A percentile compares a stretch with the other conserved stretches of the same genome.
Conservation (phyloP, 2,329 filamentous ascomycete species). For the Tolypocladium tropicale region DNA sequence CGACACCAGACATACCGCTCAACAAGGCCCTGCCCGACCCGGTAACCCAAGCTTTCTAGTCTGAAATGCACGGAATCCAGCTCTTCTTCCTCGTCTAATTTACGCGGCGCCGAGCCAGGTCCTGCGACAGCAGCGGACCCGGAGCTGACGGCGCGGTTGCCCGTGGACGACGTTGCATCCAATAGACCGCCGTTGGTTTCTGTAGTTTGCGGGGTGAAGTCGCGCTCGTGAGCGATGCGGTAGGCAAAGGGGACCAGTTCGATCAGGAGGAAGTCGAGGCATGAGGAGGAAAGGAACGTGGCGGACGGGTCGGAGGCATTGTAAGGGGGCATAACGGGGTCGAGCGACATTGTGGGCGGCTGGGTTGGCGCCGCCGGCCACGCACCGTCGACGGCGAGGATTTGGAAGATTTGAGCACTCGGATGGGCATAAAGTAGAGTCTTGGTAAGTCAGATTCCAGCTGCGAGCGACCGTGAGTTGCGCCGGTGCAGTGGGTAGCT, state of each 20-base stretch:
- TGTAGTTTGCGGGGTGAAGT: slow-evolving; percentile 23
- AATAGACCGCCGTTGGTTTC: neutral
- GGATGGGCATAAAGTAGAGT: neutral
- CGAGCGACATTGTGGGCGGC: slow-evolving; percentile 54
- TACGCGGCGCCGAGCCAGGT: slow-evolving; percentile 11
- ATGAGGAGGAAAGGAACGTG: slow-evolving; percentile 70
- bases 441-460: neutral
- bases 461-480: neutral
- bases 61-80: slow-evolving; percentile 77
- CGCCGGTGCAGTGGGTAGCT: neutral
- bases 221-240: slow-evolving; percentile 67
- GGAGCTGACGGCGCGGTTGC: slow-evolving; percentile 11
- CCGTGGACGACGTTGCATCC: neutral
- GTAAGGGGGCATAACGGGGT: slow-evolving; percentile 56
- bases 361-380: neutral
- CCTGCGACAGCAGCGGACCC: slow-evolving; percentile 9
- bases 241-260: slow-evolving; percentile 93
- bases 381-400: neutral
- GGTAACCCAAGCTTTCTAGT: slow-evolving; percentile 76
- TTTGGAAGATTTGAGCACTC: neutral
- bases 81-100: slow-evolving; percentile 64
- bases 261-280: slow-evolving; percentile 89
- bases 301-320: slow-evolving; percentile 65
- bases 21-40: slow-evolving; percentile 84
- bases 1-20: slow-evolving; percentile 55